Percentiles rank a stretch among this genome's conserved stretches.
Conservation (phyloP, 1,284 basidiomycete genomes). For the Trametes hirsuta region DNA sequence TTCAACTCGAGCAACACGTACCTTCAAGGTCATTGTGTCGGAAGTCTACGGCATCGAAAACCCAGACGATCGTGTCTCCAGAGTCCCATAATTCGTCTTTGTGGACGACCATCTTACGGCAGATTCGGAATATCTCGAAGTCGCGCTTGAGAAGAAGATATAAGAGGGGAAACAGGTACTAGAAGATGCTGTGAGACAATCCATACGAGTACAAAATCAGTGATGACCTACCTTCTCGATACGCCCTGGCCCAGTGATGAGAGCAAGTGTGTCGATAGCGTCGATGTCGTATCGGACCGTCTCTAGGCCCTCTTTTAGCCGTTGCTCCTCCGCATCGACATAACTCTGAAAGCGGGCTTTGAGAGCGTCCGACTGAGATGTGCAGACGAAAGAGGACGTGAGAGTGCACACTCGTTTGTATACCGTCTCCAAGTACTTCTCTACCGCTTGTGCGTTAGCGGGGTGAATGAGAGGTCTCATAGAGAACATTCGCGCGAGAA, state of each 20-base stretch:
- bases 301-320: slow-evolving; percentile 22
- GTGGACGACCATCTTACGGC: slow-evolving; percentile 18
- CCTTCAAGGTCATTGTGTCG: slow-evolving; percentile 22
- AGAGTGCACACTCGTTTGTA: slow-evolving; percentile 6
- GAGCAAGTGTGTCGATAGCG: slow-evolving; percentile 26
- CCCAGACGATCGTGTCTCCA: slow-evolving; percentile 19
- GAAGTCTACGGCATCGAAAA: slow-evolving; percentile 19
- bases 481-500: slow-evolving; percentile 27
- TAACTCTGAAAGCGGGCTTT: slow-evolving; percentile 24
- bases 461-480: slow-evolving; percentile 15
- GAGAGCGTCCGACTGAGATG: slow-evolving; percentile 11
- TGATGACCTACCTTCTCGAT: slow-evolving; percentile 25
- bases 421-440: slow-evolving; percentile 17
- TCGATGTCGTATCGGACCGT: slow-evolving; percentile 28
- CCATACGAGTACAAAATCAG: not conserved
- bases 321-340: slow-evolving; percentile 26
- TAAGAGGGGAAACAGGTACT: slow-evolving; percentile 37
- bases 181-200: not conserved
- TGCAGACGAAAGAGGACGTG: slow-evolving; percentile 8
- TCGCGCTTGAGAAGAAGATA: slow-evolving; percentile 26
- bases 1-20: not conserved
- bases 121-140: slow-evolving; percentile 22
- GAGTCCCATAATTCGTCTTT: slow-evolving; percentile 34
- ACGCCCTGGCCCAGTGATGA: slow-evolving; percentile 26
- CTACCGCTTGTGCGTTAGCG: slow-evolving; percentile 23